Base-by-base conservation (phyloP, 257 asterid species). In the Vinca minor region DNA sequence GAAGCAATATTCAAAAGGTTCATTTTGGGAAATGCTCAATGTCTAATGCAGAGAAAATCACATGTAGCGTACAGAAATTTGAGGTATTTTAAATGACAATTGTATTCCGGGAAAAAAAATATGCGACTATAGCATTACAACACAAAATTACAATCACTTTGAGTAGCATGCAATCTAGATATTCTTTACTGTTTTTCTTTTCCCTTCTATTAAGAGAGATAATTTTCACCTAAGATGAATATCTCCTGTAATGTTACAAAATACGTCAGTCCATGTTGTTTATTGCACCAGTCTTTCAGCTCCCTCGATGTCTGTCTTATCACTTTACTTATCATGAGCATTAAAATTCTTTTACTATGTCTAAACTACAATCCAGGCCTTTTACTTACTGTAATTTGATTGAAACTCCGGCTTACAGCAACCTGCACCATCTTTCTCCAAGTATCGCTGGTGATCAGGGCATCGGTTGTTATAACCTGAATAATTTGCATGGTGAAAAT, bases 401-500 rank as follows among this genome's bases (percentile, higher is more conserved):
- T 92, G 80, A 92, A 92, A 79, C 97, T 93, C 65, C 98, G 90
- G 70, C 79, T 75, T 44, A 93, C 98, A 70, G 98, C 78, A 78
- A 80, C 78, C 65, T 76, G 88, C 63, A 93, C 96, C 98, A 93
- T 89, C 81, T 74, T 72, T 71, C 94, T 87, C 97, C 98, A 93
- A 66, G 87, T 87, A 63, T 93, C 95, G 75, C 91, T 79, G 8
- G 87, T 72, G 48, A 87, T 94, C 28, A 71, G 71, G 60, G 96
- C 98, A 82, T 93, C 98, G 7, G 97, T 93, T 28, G 97, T 93
- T 67, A 93, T 63, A 44, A 93, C 98, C 98, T 89, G 84, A n/a
- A 69, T 63, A 57, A 65, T 50, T 70, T 25, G 45, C 71, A 60
- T 57, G n/a, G 66, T 62, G 66, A 67, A 48, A 39, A 42, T 52